Evolutionary conservation across 1,284 basidiomycete genomes (phyloP).

Genomic region (Golubevia pallescens): DNA sequence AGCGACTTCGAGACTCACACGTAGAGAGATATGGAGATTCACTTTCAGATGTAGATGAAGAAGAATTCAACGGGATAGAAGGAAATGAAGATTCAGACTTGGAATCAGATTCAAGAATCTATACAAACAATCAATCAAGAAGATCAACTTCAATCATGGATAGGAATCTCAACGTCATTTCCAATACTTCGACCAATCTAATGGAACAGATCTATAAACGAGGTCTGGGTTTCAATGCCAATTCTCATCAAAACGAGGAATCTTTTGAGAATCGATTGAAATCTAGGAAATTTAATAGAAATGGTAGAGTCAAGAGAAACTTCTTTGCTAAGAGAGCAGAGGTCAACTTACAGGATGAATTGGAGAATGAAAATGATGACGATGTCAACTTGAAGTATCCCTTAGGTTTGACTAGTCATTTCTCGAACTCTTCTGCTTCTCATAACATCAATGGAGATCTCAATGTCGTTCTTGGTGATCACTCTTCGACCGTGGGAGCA

Average conservation of each 20-base stretch:
- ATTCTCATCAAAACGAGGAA: not conserved
- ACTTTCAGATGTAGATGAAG: constrained; percentile 46
- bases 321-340: not conserved
- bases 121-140: too few relatives aligned
- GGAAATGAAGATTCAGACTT: too few relatives aligned
- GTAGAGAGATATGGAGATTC: constrained; percentile 48
- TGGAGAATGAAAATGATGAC: not conserved
- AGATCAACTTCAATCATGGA: too few relatives aligned
- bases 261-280: not conserved
- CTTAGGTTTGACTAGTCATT: not conserved
- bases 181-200: too few relatives aligned
- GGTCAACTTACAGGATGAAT: not conserved
- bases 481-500: not conserved
- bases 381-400: too few relatives aligned
- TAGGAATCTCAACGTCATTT: too few relatives aligned
- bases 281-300: not conserved
- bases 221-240: not conserved
- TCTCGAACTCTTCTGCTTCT: not conserved
- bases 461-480: not conserved
- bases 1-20: constrained; percentile 47
- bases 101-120: too few relatives aligned
- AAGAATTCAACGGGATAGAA: too few relatives aligned
- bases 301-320: not conserved
- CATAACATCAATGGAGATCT: not conserved
- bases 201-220: too few relatives aligned